Conservation (phyloP, 345 rosid genomes). For the Adansonia digitata region DNA sequence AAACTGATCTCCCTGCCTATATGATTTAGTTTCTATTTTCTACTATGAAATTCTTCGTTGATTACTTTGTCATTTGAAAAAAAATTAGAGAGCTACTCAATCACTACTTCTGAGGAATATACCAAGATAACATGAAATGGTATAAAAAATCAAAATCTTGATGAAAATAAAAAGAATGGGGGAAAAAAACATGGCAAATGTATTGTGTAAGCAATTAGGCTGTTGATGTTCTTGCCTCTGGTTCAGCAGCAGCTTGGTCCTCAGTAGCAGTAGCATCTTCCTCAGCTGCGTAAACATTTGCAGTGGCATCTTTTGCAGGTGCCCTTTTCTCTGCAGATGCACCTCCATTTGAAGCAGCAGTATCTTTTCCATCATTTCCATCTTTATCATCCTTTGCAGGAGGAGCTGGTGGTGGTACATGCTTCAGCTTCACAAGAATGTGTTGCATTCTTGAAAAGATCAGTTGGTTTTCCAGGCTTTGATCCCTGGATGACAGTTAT, state of each 20-base stretch:
- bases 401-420: too few species aligned
- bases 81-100: background rate
- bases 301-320: conserved; percentile 22
- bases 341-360: conserved; percentile 14
- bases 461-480: too few species aligned
- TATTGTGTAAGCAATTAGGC: conserved; percentile 21
- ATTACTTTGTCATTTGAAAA: too few species aligned
- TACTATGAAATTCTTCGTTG: too few species aligned
- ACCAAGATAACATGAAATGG: background rate
- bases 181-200: background rate
- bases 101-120: background rate
- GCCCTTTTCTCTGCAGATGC: conserved; percentile 21
- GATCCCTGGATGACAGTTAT: too few species aligned
- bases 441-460: too few species aligned
- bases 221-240: conserved; percentile 28
- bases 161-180: conserved; percentile 15
- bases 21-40: too few species aligned
- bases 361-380: conserved; percentile 27
- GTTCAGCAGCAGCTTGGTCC: conserved; percentile 28
- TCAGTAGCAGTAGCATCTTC: conserved; percentile 22
- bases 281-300: background rate
- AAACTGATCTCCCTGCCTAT: too few species aligned
- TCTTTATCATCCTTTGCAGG: conserved; percentile 29
- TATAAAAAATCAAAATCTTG: conserved; percentile 3
- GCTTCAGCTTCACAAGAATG: too few species aligned